Evolutionary conservation across 805 yeast species (phyloP), one percentile per base, ranked within the genome.

Genomic region (Komagataella pastoris): DNA sequence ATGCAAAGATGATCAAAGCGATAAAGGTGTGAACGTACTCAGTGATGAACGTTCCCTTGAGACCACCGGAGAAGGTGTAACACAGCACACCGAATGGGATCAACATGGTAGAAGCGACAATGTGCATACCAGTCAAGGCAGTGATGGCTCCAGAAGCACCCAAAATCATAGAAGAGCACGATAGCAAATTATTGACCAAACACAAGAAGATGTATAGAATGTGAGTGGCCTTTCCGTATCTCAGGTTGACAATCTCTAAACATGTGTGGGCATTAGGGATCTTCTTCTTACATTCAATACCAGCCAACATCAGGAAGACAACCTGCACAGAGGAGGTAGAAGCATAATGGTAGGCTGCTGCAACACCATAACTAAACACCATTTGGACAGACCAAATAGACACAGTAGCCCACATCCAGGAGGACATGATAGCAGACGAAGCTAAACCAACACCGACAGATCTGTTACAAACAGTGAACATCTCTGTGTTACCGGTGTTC

Each of bases 1-100:
- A 62, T 50, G 65, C 58, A 23, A 67, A 56, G 18, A 65, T 56
- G 17, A 65, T 52, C 8, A 66, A 66, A 56, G 54, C 57, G 47
- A 66, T 61, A 40, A 65, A 60, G 1, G 70, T 62, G 54, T 66
- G 70, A 47, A 61, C 60, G 57, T 64, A 66, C 52, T 66, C 70
- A 3, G 65, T 59, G 47, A 53, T 49, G 53, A 66, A 67, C 1
- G 71, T 67, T 3, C 70, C 68, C 52, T 65, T 65, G 36, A 68
- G 55, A 23, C 72, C 72, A 24, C 72, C 72, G 43, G 66, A 55
- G 6, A 61, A 58, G 2, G 70, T 65, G 55, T 67, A 67, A 24
- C 63, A 54, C 45, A 59, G 53, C 18, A 67, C 71, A 17, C 69
- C 69, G 30, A 67, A 52, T 1, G 71, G 71, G 19, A 67, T 57